Evolutionary conservation across 306 rosid genomes (phyloP), one percentile per base, ranked within the genome.

Genomic region (Rosa chinensis): DNA sequence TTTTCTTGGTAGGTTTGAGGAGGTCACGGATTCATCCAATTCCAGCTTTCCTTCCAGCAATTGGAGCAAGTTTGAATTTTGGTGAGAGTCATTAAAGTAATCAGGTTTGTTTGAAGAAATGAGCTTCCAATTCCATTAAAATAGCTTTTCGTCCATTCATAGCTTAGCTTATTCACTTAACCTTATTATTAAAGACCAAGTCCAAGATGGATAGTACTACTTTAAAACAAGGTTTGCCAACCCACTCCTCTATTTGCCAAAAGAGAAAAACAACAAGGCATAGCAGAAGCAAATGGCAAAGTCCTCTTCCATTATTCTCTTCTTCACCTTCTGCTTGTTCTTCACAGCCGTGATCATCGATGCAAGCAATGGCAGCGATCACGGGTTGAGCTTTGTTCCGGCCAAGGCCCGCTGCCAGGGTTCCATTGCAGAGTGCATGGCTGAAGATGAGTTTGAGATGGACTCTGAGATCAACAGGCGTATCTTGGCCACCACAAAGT

Each of bases 1-100:
- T 77, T 89, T 86, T 93, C 91, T 83, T 53, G 92, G 94, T 89
- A 89, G 98, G 98, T 93, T 88, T 85, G 92, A 90, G 80, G 59
- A 81, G 63, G 77, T 72, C 78, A n/a, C 37, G 56, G 32, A 18
- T 43, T 79, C 45, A 56, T 59, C 42, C 47, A 47, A 23, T 9
- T 75, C 81, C 58, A 81, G 62, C 88, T 86, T 93, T 90, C 93
- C 88, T 86, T 82, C 42, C 6, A 23, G 84, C 82, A 87, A 91
- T 91, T 83, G 67, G 58, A 35, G 52, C 80, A 53, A 21, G 43
- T 76, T 91, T 89, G 93, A 90, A 91, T 78, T 62, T 70, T 81
- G 72, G 56, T 6, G 73, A 73, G 43, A 37, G 47, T 81, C 77
- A 53, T 53, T 48, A 39, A 66, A 78, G 20, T 68, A 71, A 45